These are phyloP conservation scores for Puccinia novopanici DNA, from an alignment of 1,284 basidiomycete species.

Conservation along the genomic window DNA sequence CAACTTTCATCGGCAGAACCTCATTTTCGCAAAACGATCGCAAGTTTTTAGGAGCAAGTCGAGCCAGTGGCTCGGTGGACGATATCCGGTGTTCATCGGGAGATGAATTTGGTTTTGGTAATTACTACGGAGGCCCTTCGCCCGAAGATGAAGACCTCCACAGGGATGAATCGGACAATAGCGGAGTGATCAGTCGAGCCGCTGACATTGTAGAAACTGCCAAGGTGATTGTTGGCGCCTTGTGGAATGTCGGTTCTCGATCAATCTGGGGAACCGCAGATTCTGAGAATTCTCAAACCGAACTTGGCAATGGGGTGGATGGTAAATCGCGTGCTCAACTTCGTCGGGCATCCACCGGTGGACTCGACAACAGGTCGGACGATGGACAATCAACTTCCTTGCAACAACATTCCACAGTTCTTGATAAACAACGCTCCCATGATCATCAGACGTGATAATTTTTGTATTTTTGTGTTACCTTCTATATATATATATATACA, in stretches of 20 bases:
- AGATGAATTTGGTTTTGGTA: constrained; percentile 54
- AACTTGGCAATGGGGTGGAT: background rate
- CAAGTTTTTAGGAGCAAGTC: constrained; percentile 6
- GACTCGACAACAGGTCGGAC: constrained; percentile 13
- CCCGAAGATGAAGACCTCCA: constrained; percentile 36
- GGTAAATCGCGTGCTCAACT: background rate
- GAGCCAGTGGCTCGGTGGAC: constrained; percentile 23
- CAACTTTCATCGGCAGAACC: constrained; percentile 27
- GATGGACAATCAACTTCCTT: too few species aligned
- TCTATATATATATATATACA: too few species aligned
- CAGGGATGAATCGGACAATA: constrained; percentile 15
- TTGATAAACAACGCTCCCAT: constrained; percentile 5
- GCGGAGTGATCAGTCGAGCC: constrained; percentile 52
- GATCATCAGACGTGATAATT: background rate
- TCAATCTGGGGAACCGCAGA: constrained; percentile 30
- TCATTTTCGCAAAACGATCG: constrained; percentile 28
- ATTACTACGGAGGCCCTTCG: constrained; percentile 52
- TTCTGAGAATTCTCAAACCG: background rate
- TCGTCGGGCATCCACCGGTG: constrained; percentile 31
- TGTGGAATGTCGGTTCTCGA: constrained; percentile 48
- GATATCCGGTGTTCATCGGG: constrained; percentile 33
- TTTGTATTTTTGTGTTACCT: constrained; percentile 15
- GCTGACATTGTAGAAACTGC: constrained; percentile 55
- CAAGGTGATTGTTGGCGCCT: constrained; percentile 54
- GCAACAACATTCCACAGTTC: constrained; percentile 2